phyloP scores from a whole-genome alignment of 352 stramenopile genomes.

The Phytophthora quininea region DNA sequence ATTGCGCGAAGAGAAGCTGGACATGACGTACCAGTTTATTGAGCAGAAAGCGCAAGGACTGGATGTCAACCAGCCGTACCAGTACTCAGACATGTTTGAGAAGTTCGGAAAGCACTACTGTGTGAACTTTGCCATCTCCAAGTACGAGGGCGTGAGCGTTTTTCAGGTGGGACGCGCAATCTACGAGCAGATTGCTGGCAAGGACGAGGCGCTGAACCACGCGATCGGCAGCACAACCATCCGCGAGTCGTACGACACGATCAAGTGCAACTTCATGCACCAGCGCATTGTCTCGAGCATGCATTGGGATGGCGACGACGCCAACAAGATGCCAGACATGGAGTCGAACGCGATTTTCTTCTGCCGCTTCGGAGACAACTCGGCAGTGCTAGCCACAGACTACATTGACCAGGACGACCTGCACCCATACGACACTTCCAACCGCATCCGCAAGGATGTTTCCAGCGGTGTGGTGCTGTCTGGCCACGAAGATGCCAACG shows the following conservation, averaged over 20 bases:
- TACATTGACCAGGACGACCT: conserved; percentile 84
- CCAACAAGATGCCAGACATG: conserved; percentile 60
- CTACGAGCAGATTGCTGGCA: conserved; percentile 74
- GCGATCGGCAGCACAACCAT: conserved; percentile 69
- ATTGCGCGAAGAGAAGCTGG: conserved; percentile 76
- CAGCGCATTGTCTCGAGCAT: conserved; percentile 81
- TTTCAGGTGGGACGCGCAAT: conserved; percentile 69
- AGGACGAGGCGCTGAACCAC: conserved; percentile 58
- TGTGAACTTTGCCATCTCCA: conserved; percentile 76
- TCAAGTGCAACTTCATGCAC: conserved; percentile 85
- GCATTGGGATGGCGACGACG: conserved; percentile 56
- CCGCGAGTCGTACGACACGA: conserved; percentile 74
- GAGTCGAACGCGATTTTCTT: conserved; percentile 81
- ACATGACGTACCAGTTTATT: conserved; percentile 84
- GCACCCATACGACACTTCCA: conserved; percentile 71
- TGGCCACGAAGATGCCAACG: conserved; percentile 58
- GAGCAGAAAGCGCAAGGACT: conserved; percentile 69
- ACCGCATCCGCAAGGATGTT: conserved; percentile 80
- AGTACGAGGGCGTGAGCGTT: conserved; percentile 71
- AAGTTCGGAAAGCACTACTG: conserved; percentile 85
- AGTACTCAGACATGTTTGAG: conserved; percentile 82
- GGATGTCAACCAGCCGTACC: conserved; percentile 63
- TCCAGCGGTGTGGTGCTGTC: conserved; percentile 75
- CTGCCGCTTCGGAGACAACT: conserved; percentile 66
- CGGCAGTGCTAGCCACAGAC: conserved; percentile 67